Conservation (phyloP, 208 protist species). For the Leishmania amazonensis region DNA sequence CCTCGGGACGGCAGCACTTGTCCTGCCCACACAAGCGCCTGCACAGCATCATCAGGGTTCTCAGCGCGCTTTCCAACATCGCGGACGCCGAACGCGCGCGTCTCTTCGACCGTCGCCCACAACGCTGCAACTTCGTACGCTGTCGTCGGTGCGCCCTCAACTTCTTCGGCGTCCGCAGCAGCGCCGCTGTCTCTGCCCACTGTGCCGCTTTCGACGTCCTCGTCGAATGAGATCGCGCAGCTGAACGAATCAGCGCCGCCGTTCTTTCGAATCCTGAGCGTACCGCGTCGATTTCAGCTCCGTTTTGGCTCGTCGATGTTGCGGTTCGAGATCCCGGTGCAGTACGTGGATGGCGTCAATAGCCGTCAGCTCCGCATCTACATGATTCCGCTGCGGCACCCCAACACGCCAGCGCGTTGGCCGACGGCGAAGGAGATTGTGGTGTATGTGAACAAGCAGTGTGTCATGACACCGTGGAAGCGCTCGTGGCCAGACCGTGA, state of each 20-base stretch:
- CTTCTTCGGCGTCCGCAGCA: background rate
- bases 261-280: conserved; percentile 58
- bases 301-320: conserved; percentile 67
- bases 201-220: background rate
- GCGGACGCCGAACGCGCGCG: conserved; percentile 2
- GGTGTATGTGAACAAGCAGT: conserved; percentile 77
- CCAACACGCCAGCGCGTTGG: conserved; percentile 65
- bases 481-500: conserved; percentile 77
- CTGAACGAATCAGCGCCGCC: conserved; percentile 65
- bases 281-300: conserved; percentile 58
- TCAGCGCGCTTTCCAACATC: background rate
- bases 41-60: background rate
- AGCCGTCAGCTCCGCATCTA: conserved; percentile 65
- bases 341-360: conserved; percentile 55
- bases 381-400: conserved; percentile 60
- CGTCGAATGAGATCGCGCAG: conserved; percentile 35
- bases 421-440: conserved; percentile 73
- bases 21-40: background rate
- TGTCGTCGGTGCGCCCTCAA: background rate
- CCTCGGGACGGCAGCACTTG: background rate
- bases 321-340: conserved; percentile 66
- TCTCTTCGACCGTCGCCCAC: conserved; percentile 4
- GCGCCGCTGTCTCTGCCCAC: background rate
- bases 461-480: conserved; percentile 67
- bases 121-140: conserved; percentile 5